Conservation (phyloP, 2,329 filamentous ascomycete genomes). For the Microdochium nivale region DNA sequence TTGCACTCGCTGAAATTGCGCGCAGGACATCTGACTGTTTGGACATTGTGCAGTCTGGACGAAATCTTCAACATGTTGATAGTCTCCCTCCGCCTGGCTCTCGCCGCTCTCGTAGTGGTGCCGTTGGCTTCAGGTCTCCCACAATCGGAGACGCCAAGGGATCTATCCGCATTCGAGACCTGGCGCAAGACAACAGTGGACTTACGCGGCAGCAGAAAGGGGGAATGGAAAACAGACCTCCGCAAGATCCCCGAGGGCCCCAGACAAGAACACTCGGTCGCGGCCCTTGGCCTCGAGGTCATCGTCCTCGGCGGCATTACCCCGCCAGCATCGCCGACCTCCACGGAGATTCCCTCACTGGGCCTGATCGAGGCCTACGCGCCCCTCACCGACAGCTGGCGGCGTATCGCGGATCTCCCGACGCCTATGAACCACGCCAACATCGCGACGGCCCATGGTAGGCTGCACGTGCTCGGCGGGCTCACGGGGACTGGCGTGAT, state of each 20-base stretch:
- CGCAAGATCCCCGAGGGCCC: neutral
- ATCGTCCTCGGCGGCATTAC: neutral
- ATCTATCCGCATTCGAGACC: too few species aligned
- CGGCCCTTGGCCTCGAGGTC: neutral
- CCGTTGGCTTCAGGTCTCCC: too few species aligned
- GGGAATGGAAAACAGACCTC: neutral
- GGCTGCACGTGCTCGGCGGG: neutral
- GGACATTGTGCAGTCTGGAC: too few species aligned
- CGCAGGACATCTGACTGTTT: too few species aligned
- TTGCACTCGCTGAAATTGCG: too few species aligned
- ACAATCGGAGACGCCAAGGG: too few species aligned
- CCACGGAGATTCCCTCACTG: neutral
- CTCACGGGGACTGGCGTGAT: neutral
- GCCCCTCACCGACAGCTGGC: neutral
- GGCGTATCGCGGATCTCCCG: neutral
- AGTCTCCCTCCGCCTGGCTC: too few species aligned
- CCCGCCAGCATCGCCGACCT: neutral
- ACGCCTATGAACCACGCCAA: neutral
- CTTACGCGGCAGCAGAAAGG: neutral
- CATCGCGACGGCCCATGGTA: neutral
- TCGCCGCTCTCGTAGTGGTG: too few species aligned
- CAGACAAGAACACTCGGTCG: neutral
- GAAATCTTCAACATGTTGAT: too few species aligned
- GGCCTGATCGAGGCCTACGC: neutral
- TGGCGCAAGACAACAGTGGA: too few species aligned